Conservation (phyloP, 306 rosid species). For the Lablab purpureus region DNA sequence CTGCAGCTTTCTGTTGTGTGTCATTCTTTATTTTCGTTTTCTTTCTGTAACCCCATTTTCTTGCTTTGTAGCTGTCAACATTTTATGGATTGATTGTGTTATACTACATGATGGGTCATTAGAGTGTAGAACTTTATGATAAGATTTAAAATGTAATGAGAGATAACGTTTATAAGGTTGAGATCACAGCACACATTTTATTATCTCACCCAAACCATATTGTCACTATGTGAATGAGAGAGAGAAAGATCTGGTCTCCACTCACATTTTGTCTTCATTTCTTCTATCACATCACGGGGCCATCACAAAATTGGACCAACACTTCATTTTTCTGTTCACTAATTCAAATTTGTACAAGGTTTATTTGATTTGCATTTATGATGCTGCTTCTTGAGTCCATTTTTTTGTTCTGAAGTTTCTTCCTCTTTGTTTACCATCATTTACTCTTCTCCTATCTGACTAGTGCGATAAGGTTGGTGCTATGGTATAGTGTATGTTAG, state of each 20-base stretch:
- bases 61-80: neutral
- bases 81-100: neutral
- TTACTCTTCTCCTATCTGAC: neutral
- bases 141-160: constrained; percentile 12
- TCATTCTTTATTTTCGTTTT: neutral
- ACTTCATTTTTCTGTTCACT: constrained; percentile 1
- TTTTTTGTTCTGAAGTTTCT: neutral
- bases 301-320: constrained; percentile 21
- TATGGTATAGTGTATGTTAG: neutral
- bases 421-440: neutral
- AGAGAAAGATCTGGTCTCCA: constrained; percentile 20
- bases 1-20: neutral
- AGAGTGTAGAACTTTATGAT: constrained; percentile 30
- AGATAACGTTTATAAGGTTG: constrained; percentile 76
- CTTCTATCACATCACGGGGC: constrained; percentile 24
- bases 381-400: neutral
- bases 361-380: constrained; percentile 36
- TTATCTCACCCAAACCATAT: constrained; percentile 31
- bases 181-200: constrained; percentile 46
- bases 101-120: neutral
- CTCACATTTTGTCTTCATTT: constrained; percentile 32
- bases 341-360: neutral
- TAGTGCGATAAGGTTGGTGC: neutral
- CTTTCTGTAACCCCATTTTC: neutral
- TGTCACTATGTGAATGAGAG: constrained; percentile 40